These are phyloP conservation scores for Cordyceps pruinosa DNA, from an alignment of 2,329 filamentous ascomycete species.

Conservation along the genomic window DNA sequence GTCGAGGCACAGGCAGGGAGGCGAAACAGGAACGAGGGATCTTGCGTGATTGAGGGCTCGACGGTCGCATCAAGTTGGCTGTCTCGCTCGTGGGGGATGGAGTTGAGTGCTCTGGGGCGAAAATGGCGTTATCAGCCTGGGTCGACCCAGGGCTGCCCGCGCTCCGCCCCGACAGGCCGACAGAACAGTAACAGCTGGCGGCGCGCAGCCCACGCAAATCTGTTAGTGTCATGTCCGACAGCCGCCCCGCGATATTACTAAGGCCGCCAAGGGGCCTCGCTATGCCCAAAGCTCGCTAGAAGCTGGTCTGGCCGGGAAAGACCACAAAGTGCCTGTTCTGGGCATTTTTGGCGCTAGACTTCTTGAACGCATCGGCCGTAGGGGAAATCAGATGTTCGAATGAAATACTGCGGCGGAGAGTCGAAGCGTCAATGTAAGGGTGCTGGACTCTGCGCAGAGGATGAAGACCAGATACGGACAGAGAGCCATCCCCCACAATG, in stretches of 20 bases:
- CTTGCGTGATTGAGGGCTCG: slow-evolving; percentile 8
- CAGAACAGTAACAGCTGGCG: neutral
- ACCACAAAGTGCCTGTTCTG: too few species aligned
- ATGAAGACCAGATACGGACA: too few species aligned
- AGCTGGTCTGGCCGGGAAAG: too few species aligned
- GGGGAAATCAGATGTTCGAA: too few species aligned
- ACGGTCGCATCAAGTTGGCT: neutral
- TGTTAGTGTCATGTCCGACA: slow-evolving; percentile 8
- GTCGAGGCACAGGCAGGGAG: neutral
- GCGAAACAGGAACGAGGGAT: neutral
- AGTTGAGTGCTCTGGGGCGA: slow-evolving; percentile 29
- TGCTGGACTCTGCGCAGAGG: too few species aligned
- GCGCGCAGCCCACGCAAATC: neutral
- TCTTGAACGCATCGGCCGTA: too few species aligned
- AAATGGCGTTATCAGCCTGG: slow-evolving; percentile 31
- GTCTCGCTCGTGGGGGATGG: neutral
- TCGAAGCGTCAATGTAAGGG: too few species aligned
- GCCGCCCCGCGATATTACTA: slow-evolving; percentile 10
- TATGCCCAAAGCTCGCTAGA: neutral
- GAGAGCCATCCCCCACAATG: too few species aligned
- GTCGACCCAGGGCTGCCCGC: neutral
- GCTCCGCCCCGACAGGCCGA: slow-evolving; percentile 12
- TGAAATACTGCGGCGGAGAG: too few species aligned
- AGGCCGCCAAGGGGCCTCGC: neutral
- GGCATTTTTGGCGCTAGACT: too few species aligned